A percentile compares a stretch with the other conserved stretches of the same genome.
Evolutionary conservation across 1,139 yeast species (phyloP).

Genomic region (Lodderomyces pseudojiufengensis): DNA sequence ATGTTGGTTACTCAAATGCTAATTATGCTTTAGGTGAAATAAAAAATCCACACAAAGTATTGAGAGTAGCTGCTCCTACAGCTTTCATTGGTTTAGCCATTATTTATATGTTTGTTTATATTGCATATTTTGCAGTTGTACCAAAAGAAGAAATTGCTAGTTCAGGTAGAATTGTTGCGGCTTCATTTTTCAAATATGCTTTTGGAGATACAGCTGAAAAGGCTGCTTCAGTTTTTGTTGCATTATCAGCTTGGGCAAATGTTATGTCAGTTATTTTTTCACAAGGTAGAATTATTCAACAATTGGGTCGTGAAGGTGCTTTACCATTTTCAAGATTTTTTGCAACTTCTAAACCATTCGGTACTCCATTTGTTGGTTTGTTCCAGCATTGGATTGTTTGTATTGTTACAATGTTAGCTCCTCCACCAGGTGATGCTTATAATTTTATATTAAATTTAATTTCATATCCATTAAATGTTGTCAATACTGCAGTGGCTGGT

Average conservation of each 20-base stretch:
- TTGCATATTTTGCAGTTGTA: conserved; percentile 56
- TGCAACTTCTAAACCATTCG: conserved; percentile 43
- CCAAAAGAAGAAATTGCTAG: conserved; percentile 42
- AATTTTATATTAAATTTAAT: conserved; percentile 47
- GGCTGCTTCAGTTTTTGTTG: conserved; percentile 49
- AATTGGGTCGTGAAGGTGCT: conserved; percentile 47
- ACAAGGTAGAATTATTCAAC: conserved; percentile 49
- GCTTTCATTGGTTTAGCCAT: conserved; percentile 61
- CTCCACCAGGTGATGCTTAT: conserved; percentile 51
- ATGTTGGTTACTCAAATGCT: conserved; percentile 70
- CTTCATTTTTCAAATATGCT: conserved; percentile 43
- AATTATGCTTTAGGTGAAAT: conserved; percentile 82
- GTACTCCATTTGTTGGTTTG: conserved; percentile 52
- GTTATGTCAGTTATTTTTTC: conserved; percentile 47
- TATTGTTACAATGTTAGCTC: conserved; percentile 45
- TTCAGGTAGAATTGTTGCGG: conserved; percentile 47
- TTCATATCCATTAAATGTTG: conserved; percentile 49
- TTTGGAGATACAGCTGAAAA: conserved; percentile 44
- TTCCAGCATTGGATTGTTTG: conserved; percentile 56
- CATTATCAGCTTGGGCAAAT: conserved; percentile 48
- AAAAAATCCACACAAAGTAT: conserved; percentile 46
- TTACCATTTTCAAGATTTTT: conserved; percentile 46
- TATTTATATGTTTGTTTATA: conserved; percentile 61
- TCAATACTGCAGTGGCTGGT: conserved; percentile 43
- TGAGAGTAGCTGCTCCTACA: conserved; percentile 43